Base-by-base conservation (phyloP, 768 basidiomycete species). In the Serendipita sp. region DNA sequence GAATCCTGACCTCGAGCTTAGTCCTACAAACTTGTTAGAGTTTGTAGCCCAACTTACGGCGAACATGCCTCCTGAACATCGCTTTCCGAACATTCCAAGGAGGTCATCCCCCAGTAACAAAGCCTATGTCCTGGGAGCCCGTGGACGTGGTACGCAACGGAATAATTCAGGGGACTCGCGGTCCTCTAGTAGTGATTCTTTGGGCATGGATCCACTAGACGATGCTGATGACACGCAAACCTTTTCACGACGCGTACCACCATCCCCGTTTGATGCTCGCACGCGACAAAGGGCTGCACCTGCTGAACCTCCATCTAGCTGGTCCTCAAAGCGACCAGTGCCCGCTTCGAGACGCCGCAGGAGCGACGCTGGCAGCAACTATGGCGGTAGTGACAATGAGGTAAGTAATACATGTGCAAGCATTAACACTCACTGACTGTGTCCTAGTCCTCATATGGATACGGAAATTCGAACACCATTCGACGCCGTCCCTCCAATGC, bases 221-320 rank as follows among this genome's bases (percentile, higher is more conserved):
- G 53, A 58, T 24, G 9, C 45, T 9, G 53, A 58, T 34, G 53
- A 58, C 4, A 58, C 53, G 9, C 53, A 33, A 26, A 22, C 22
- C 2, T 58, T 58, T 34, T 22, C 22, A 11, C 4, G 31, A 58
- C 53, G 53, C 30, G 53, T 33, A 42, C 31, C 48, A 1, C 50
- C 62, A 34, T 88, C 86, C 0, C 81, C 82, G 2, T 85, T 90
- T 66, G 88, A 90, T 67, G 77, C 80, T 0, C 79, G 84, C 50
- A 77, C 79, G 31, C 74, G 89, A 64, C 87, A 88, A 69, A 80
- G 89, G 20, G 78, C 86, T 7, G 82, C 82, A 0, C 89, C 88
- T 0, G 73, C 89, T 1, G 70, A 70, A 2, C 81, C 85, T 1
- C 89, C 89, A 0, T 88, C 88, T 2, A 89, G 85, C 67, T 90